Conservation (phyloP, 129 eudicot species). For the Oenanthe sinensis region DNA sequence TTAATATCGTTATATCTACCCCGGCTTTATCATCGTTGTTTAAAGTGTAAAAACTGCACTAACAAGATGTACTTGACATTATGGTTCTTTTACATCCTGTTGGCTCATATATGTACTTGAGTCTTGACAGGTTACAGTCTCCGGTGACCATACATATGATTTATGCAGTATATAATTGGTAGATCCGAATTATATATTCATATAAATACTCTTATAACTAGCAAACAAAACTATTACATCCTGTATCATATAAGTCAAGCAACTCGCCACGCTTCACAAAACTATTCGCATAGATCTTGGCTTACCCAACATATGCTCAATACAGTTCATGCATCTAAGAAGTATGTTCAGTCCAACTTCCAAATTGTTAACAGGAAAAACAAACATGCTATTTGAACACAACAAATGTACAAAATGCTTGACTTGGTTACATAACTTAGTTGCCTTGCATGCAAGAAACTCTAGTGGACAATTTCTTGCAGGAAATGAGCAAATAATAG, state of each 20-base stretch:
- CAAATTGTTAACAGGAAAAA: no score
- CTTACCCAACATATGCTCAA: background rate
- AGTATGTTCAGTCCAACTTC: no score
- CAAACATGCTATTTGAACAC: background rate
- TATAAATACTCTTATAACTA: background rate
- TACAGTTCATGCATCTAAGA: background rate
- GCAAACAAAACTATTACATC: no score
- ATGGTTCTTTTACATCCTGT: background rate
- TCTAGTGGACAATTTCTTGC: background rate
- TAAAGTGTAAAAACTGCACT: background rate
- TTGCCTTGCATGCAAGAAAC: background rate
- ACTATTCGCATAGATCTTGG: background rate
- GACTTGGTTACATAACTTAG: background rate
- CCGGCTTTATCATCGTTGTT: background rate
- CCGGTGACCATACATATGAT: background rate
- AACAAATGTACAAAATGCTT: background rate
- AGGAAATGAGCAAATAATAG: background rate
- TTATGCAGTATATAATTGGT: background rate
- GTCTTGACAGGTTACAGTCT: background rate
- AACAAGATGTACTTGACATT: background rate
- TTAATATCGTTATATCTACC: background rate
- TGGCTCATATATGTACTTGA: background rate
- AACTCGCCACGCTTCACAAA: background rate
- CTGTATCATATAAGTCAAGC: background rate
- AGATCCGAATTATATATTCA: background rate